Evolutionary conservation across 192 early-diverging fungal genomes (phyloP).

Genomic region (Entomortierella beljakovae): DNA sequence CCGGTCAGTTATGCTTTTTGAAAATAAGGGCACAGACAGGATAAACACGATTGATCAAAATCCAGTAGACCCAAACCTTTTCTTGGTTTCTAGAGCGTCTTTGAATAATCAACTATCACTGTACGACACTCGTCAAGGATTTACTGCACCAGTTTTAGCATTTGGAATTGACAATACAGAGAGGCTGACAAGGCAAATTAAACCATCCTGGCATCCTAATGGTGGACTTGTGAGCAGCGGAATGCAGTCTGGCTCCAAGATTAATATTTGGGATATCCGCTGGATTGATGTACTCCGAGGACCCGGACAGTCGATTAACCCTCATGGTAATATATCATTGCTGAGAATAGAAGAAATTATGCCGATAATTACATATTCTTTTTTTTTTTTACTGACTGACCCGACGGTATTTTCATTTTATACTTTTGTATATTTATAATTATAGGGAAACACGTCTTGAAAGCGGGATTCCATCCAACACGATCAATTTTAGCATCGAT

Average conservation of each 20-base stretch:
- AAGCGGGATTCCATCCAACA: conserved; percentile 41
- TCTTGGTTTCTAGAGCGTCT: conserved; percentile 29
- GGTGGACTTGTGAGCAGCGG: conserved; percentile 44
- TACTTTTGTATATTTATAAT: neutral
- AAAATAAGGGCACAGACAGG: conserved; percentile 24
- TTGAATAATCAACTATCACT: conserved; percentile 34
- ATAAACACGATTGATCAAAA: conserved; percentile 32
- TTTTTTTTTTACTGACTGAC: neutral
- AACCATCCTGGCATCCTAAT: conserved; percentile 45
- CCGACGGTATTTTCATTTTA: neutral
- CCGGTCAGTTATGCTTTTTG: conserved; percentile 28
- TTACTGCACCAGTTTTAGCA: conserved; percentile 22
- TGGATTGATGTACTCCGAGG: conserved; percentile 46
- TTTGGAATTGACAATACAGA: conserved; percentile 39
- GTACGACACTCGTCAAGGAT: conserved; percentile 22
- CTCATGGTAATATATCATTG: conserved; percentile 8
- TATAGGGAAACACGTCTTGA: conserved; percentile 45
- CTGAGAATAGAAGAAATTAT: neutral
- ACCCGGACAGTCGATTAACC: conserved; percentile 36
- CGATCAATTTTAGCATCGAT: conserved; percentile 38
- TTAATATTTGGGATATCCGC: conserved; percentile 53
- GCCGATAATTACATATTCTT: neutral
- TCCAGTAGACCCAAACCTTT: conserved; percentile 31
- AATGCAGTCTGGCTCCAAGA: conserved; percentile 38
- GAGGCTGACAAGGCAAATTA: conserved; percentile 22